Evolutionary conservation across 192 early-diverging fungal species (phyloP), one percentile per base, ranked within the genome.

Genomic region (Chytriomyces confervae): DNA sequence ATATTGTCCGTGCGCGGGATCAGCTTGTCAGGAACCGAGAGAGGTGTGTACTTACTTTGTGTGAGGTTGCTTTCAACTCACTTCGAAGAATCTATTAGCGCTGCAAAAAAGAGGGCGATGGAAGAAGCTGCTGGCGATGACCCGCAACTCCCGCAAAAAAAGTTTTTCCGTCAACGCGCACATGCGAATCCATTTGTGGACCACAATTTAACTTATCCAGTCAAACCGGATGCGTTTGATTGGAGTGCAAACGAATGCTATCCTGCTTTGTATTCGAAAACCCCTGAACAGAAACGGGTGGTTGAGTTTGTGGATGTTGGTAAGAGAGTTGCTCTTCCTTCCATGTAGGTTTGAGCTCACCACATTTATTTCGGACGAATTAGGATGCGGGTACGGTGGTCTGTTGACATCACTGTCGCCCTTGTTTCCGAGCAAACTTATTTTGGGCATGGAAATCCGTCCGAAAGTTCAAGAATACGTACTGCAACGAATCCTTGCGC

Each of bases 401-500:
- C 87, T 98, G 2, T 80, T 97, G 43, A 80, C 86, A 20, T 93
- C 93, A 6, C 85, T 99, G 70, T 90, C 96, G 0, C 94, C 97
- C 4, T 83, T 98, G 24, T 99, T 91, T 78, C 98, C 98, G 0
- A 90, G 92, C 46, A 96, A 89, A 11, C 85, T 99, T 44, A 97
- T 98, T 89, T 79, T 99, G 29, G 98, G 97, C 65, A 98, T 99
- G 97, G 98, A 99, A 86, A 99, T 99, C 79, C 92, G 98, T 44
- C 89, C 91, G 60, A 96, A 98, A 79, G 95, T 99, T 18, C 90
- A 95, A 78, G 92, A 95, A 66, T 99, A 97, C 79, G 95, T 99
- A 5, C 86, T 92, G 77, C 85, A 93, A 78, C 88, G 94, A 47
- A 98, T 99, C 81, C 86, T 92, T 51, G 98, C 96, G 11, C 76